phyloP scores from a whole-genome alignment of 768 basidiomycete genomes.

The Strobilomyces echinocephalus region DNA sequence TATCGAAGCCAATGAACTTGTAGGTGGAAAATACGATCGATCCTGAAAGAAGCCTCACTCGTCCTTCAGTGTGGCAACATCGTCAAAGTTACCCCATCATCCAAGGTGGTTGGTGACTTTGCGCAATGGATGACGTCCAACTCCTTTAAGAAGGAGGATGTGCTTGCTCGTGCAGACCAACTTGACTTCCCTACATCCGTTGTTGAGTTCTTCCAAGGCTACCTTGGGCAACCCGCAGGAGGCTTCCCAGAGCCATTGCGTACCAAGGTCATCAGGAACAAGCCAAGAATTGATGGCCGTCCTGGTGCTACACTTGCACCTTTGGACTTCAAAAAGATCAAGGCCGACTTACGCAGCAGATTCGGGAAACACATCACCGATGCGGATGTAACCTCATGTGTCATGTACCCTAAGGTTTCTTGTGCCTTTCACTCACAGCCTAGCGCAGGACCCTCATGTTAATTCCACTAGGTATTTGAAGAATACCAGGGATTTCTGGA shows the following conservation, averaged over 20 bases:
- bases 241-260: slow-evolving; percentile 98
- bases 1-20: slow-evolving; percentile 94
- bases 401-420: slow-evolving; percentile 95
- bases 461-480: slow-evolving; percentile 74
- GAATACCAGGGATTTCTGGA: slow-evolving; percentile 93
- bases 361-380: slow-evolving; percentile 95
- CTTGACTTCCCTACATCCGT: slow-evolving; percentile 98
- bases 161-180: slow-evolving; percentile 77
- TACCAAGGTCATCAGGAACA: slow-evolving; percentile 85
- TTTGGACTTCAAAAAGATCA: slow-evolving; percentile 94
- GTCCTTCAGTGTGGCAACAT: slow-evolving; percentile 82
- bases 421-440: slow-evolving; percentile 4
- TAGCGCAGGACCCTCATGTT: slow-evolving; percentile 6
- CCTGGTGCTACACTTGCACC: slow-evolving; percentile 87
- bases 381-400: slow-evolving; percentile 88
- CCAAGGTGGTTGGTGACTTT: slow-evolving; percentile 98
- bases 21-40: slow-evolving; percentile 35
- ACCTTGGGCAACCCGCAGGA: slow-evolving; percentile 95
- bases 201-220: slow-evolving; percentile 99
- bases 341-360: slow-evolving; percentile 85
- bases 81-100: slow-evolving; percentile 98
- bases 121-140: slow-evolving; percentile 99
- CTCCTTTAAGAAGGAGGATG: slow-evolving; percentile 80
- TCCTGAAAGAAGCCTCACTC: slow-evolving; percentile 1
- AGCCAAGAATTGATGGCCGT: slow-evolving; percentile 88